Percentiles rank a stretch among this genome's conserved stretches.
These are phyloP conservation scores for Capronia americana DNA, from an alignment of 2,329 filamentous ascomycete species.

Conservation along the genomic window DNA sequence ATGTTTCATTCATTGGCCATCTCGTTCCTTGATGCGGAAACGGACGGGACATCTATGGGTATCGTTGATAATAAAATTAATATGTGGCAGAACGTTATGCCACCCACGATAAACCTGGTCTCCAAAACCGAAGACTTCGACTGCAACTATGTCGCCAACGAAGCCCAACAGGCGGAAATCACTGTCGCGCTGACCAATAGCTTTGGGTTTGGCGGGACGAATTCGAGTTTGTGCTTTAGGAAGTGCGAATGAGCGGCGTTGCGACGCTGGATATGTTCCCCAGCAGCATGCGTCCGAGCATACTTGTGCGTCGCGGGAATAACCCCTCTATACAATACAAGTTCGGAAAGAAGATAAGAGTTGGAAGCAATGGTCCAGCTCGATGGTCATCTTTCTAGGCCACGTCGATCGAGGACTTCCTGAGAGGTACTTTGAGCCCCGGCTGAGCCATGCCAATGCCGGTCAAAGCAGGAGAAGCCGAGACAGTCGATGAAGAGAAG, in stretches of 20 bases:
- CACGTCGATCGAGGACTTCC: constrained; percentile 37
- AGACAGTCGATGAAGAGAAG: constrained; percentile 29
- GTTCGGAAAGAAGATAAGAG: background rate
- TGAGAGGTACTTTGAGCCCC: constrained; percentile 28
- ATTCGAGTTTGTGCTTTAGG: constrained; percentile 70
- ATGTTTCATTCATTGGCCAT: constrained; percentile 45
- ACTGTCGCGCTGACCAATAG: constrained; percentile 86
- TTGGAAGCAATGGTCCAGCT: background rate
- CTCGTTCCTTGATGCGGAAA: background rate
- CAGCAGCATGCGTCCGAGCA: background rate
- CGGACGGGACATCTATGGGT: constrained; percentile 6
- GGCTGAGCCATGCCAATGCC: constrained; percentile 29
- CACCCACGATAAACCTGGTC: constrained; percentile 84
- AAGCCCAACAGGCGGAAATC: constrained; percentile 73
- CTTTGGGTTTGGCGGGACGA: constrained; percentile 97
- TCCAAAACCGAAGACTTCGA: constrained; percentile 69
- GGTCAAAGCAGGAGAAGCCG: constrained; percentile 31
- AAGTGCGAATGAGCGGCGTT: constrained; percentile 23
- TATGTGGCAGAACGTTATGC: constrained; percentile 69
- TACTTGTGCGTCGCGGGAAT: background rate
- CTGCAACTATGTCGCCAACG: constrained; percentile 83
- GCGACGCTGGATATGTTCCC: background rate
- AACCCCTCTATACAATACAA: background rate
- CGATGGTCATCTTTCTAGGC: constrained; percentile 19
- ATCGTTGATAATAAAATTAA: constrained; percentile 5